These are phyloP conservation scores for Aspergillus kassunensis DNA, from an alignment of 495 filamentous ascomycete species.

Conservation along the genomic window DNA sequence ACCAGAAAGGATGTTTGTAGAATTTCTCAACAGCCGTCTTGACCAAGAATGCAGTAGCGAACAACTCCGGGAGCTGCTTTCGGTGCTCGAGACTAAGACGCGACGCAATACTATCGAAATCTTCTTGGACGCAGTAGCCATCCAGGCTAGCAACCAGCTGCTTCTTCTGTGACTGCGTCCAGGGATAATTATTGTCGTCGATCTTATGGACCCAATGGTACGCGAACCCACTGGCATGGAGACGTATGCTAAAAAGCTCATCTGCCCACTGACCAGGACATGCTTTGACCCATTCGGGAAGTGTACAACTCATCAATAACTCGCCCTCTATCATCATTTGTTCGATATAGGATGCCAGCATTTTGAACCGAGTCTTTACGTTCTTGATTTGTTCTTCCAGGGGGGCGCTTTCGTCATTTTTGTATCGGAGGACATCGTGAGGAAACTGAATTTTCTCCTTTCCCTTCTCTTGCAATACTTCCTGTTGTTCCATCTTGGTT, in stretches of 20 bases:
- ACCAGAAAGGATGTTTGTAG: not conserved
- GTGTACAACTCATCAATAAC: not conserved
- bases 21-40: not conserved
- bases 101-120: not conserved
- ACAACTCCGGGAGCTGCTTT: not conserved
- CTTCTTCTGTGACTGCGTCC: not conserved
- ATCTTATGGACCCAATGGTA: not conserved
- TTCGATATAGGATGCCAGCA: not conserved
- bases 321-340: not conserved
- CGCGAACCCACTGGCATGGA: not conserved
- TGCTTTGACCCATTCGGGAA: too few species aligned
- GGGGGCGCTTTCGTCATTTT: not conserved
- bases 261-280: not conserved
- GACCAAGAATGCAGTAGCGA: not conserved
- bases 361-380: not conserved
- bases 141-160: not conserved
- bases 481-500: not conserved
- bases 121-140: not conserved
- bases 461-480: not conserved
- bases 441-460: not conserved
- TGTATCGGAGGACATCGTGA: not conserved
- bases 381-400: not conserved
- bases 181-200: not conserved
- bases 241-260: not conserved
- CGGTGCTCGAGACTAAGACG: not conserved